Percentiles rank a stretch among this genome's conserved stretches.
phyloP scores from a whole-genome alignment of 371 early-diverging fungal species.

The Capillidium rhysosporum region DNA sequence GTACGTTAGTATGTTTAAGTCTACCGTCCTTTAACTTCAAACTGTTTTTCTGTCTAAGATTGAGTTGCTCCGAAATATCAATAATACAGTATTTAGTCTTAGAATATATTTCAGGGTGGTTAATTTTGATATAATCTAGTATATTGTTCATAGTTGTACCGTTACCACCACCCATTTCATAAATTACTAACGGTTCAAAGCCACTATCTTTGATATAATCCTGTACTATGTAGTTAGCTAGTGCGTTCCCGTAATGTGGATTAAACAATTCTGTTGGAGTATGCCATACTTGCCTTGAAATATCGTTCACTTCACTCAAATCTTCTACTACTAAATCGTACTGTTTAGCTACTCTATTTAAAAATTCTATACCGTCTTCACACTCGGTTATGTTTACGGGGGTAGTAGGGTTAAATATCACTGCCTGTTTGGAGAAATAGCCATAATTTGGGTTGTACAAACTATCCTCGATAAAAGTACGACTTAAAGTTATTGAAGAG shows the following conservation, averaged over 20 bases:
- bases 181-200: constrained; percentile 53
- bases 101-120: constrained; percentile 60
- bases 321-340: constrained; percentile 62
- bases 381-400: constrained; percentile 15
- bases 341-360: constrained; percentile 47
- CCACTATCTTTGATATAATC: constrained; percentile 42
- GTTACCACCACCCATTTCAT: constrained; percentile 94
- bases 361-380: constrained; percentile 60
- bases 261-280: constrained; percentile 91
- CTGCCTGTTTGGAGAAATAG: constrained; percentile 87
- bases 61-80: constrained; percentile 73
- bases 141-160: constrained; percentile 89
- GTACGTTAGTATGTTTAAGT: constrained; percentile 32
- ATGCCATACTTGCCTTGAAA: constrained; percentile 85
- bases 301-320: constrained; percentile 27
- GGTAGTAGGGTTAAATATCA: constrained; percentile 38
- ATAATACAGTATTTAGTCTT: constrained; percentile 70
- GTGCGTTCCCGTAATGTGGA: constrained; percentile 81
- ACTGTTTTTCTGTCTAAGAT: constrained; percentile 38
- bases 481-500: constrained; percentile 42
- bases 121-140: constrained; percentile 57
- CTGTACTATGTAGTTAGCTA: constrained; percentile 74
- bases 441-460: constrained; percentile 91
- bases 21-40: constrained; percentile 21
- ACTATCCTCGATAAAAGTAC: constrained; percentile 90